These are phyloP conservation scores for Phoma sp. DNA, from an alignment of 2,329 filamentous ascomycete genomes.

Conservation along the genomic window DNA sequence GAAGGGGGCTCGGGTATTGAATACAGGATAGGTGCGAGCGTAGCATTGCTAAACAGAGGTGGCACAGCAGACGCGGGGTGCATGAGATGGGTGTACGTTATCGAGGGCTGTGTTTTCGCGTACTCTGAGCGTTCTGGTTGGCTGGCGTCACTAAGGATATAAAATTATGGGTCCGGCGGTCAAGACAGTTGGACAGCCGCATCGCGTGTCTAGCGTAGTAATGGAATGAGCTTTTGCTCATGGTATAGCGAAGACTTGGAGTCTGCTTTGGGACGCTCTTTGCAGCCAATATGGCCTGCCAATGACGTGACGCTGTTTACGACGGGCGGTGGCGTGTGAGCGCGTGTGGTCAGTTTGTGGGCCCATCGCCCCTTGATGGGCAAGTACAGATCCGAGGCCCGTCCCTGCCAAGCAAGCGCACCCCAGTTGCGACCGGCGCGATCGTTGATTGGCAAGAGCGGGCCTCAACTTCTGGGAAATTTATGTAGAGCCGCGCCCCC, in stretches of 20 bases:
- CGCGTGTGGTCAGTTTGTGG: slow-evolving; percentile 35
- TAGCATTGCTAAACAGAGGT: slow-evolving; percentile 3
- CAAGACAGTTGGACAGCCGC: slow-evolving; percentile 10
- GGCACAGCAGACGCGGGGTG: background rate
- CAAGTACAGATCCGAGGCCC: slow-evolving; percentile 19
- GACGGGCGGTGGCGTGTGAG: slow-evolving; percentile 21
- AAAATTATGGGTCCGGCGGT: slow-evolving; percentile 24
- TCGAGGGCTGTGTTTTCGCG: slow-evolving; percentile 22
- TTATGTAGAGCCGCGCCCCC: slow-evolving; percentile 33
- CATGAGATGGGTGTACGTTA: slow-evolving; percentile 4
- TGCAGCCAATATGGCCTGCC: slow-evolving; percentile 13
- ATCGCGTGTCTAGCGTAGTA: slow-evolving; percentile 6
- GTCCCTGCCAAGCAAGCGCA: slow-evolving; percentile 32
- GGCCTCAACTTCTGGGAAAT: slow-evolving; percentile 32
- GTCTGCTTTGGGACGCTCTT: slow-evolving; percentile 1
- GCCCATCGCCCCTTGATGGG: slow-evolving; percentile 25
- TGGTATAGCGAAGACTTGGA: slow-evolving; percentile 1
- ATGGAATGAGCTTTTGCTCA: slow-evolving; percentile 11
- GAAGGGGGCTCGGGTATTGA: slow-evolving; percentile 62
- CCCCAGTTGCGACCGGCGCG: slow-evolving; percentile 26
- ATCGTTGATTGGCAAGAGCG: slow-evolving; percentile 30
- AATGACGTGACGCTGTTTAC: slow-evolving; percentile 32
- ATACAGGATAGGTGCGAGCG: background rate
- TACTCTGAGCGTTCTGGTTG: slow-evolving; percentile 25
- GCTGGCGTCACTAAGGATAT: slow-evolving; percentile 21